phyloP scores from a whole-genome alignment of 768 basidiomycete genomes.

The Fomitopsis pulvina region DNA sequence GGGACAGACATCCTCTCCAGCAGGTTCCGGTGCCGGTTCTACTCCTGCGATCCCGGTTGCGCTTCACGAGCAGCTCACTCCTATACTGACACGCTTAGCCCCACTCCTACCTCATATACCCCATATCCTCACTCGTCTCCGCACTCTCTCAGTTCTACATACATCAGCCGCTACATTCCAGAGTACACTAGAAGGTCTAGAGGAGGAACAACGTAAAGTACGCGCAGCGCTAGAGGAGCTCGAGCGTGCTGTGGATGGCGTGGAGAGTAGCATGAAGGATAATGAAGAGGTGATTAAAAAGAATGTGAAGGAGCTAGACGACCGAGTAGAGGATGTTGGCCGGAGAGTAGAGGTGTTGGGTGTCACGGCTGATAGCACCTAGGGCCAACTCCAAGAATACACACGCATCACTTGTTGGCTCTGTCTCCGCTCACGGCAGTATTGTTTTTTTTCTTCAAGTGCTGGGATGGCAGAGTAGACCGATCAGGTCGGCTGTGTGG shows the following conservation, averaged over 20 bases:
- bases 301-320: conserved; percentile 70
- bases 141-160: conserved; percentile 79
- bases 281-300: conserved; percentile 65
- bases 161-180: conserved; percentile 76
- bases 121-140: conserved; percentile 83
- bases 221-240: conserved; percentile 63
- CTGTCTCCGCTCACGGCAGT: too few species aligned
- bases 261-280: conserved; percentile 71
- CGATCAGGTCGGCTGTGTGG: too few species aligned
- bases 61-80: conserved; percentile 56
- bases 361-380: background rate
- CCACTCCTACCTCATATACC: conserved; percentile 79
- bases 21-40: conserved; percentile 3
- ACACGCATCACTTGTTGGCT: too few species aligned
- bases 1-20: conserved; percentile 4
- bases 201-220: conserved; percentile 65
- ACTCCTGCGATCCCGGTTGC: conserved; percentile 14
- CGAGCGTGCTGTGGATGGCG: conserved; percentile 54
- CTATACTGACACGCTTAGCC: conserved; percentile 61
- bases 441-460: background rate
- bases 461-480: background rate
- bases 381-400: too few species aligned
- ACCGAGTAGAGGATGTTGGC: conserved; percentile 35
- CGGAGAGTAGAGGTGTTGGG: conserved; percentile 1
- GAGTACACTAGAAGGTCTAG: conserved; percentile 53